A percentile compares a stretch with the other conserved stretches of the same genome.
Conservation (phyloP, 148 eudicot genomes). For the Cornus controversa region DNA sequence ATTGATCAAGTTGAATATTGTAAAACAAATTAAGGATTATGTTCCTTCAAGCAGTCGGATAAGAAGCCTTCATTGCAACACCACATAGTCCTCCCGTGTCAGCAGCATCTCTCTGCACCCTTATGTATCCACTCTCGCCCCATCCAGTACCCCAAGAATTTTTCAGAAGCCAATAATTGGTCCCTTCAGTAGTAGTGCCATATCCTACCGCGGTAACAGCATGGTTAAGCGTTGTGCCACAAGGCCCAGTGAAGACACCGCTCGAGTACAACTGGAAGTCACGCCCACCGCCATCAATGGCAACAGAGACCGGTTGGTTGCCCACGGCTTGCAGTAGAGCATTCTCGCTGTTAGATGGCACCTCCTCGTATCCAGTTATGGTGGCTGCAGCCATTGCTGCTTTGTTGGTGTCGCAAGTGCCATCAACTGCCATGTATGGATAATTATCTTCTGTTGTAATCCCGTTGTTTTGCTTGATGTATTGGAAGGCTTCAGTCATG, state of each 20-base stretch:
- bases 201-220: background rate
- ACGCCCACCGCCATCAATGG: background rate
- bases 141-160: background rate
- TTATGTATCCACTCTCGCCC: background rate
- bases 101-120: background rate
- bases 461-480: constrained; percentile 36
- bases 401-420: constrained; percentile 24
- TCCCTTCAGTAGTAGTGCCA: background rate
- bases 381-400: background rate
- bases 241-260: background rate
- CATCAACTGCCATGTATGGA: constrained; percentile 42
- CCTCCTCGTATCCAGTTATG: constrained; percentile 1
- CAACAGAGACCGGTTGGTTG: constrained; percentile 1
- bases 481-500: constrained; percentile 35
- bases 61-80: background rate
- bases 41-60: too few relatives aligned
- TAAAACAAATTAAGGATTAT: too few relatives aligned
- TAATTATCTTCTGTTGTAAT: constrained; percentile 45
- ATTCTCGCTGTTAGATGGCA: background rate
- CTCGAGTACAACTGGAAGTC: too few relatives aligned
- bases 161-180: background rate
- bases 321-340: constrained; percentile 3
- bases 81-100: background rate
- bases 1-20: too few relatives aligned
- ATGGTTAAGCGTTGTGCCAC: background rate